These are phyloP conservation scores for Paramyrothecium sp. DNA, from an alignment of 2,329 filamentous ascomycete genomes.

Conservation along the genomic window DNA sequence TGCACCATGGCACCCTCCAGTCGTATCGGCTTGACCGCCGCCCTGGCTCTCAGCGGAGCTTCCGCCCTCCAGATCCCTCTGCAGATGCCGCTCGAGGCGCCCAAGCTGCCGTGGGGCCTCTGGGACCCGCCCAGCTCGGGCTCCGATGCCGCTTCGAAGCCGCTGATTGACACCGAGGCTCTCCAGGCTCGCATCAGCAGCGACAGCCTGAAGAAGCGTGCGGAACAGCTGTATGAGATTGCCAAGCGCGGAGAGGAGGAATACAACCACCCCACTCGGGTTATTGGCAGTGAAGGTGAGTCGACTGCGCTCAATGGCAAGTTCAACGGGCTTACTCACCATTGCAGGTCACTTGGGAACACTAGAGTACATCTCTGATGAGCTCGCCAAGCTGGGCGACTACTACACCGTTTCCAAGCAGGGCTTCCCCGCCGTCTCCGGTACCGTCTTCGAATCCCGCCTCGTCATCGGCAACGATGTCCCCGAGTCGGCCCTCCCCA, in stretches of 20 bases:
- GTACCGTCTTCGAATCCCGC: constrained; percentile 57
- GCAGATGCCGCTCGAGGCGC: constrained; percentile 9
- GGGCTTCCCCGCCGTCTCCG: constrained; percentile 60
- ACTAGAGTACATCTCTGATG: constrained; percentile 59
- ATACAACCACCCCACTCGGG: constrained; percentile 67
- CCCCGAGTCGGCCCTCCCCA: constrained; percentile 49
- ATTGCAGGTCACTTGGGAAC: constrained; percentile 60
- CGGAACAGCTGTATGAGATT: constrained; percentile 61
- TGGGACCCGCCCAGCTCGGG: constrained; percentile 12
- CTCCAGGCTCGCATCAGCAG: constrained; percentile 57
- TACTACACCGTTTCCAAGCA: constrained; percentile 66
- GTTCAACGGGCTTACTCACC: constrained; percentile 8
- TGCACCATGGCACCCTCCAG: constrained; percentile 9
- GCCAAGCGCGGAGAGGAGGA: constrained; percentile 58
- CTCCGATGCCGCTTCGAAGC: constrained; percentile 24
- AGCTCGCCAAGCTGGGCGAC: constrained; percentile 51
- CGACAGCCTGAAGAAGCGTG: constrained; percentile 56
- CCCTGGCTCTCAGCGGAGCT: constrained; percentile 22
- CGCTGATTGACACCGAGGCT: constrained; percentile 50
- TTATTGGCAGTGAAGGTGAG: constrained; percentile 65
- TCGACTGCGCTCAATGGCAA: constrained; percentile 6
- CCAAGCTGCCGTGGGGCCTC: constrained; percentile 7
- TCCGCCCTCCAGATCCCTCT: constrained; percentile 22
- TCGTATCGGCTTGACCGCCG: constrained; percentile 15
- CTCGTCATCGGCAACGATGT: constrained; percentile 55